Evolutionary conservation across 805 yeast species (phyloP).

Genomic region (Cyberlindnera euphorbiae): DNA sequence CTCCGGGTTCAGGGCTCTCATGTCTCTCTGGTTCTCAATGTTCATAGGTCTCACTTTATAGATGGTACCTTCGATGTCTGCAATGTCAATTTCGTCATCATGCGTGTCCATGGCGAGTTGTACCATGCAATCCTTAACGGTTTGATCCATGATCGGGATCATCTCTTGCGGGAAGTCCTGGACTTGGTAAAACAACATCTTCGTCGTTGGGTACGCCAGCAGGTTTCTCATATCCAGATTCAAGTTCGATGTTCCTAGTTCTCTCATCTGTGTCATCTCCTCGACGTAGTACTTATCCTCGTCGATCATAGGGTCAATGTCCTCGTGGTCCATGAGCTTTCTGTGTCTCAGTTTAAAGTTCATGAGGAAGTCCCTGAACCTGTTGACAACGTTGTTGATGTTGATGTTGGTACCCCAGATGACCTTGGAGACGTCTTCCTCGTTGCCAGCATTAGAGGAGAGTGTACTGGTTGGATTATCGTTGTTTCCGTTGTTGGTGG

Average conservation of each 20-base stretch:
- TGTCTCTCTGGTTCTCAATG: slow-evolving; percentile 66
- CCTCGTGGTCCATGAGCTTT: slow-evolving; percentile 37
- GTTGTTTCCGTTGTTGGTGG: slow-evolving; percentile 1
- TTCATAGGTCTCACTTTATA: slow-evolving; percentile 90
- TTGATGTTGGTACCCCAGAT: slow-evolving; percentile 99
- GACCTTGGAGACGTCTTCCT: slow-evolving; percentile 77
- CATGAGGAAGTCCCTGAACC: slow-evolving; percentile 79
- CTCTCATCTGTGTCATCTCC: slow-evolving; percentile 68
- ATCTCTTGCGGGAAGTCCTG: slow-evolving; percentile 95
- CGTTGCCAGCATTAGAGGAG: slow-evolving; percentile 24
- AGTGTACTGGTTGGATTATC: slow-evolving; percentile 26
- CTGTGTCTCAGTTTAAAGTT: slow-evolving; percentile 78
- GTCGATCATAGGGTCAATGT: slow-evolving; percentile 47
- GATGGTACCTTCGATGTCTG: slow-evolving; percentile 71
- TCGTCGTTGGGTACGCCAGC: slow-evolving; percentile 68
- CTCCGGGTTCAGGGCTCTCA: slow-evolving; percentile 89
- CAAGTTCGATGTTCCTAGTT: slow-evolving; percentile 73
- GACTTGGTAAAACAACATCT: slow-evolving; percentile 77
- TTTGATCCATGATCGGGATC: slow-evolving; percentile 96
- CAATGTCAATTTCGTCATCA: slow-evolving; percentile 41
- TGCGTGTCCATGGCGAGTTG: slow-evolving; percentile 57
- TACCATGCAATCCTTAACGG: slow-evolving; percentile 84
- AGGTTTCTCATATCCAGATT: slow-evolving; percentile 82
- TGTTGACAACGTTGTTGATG: slow-evolving; percentile 77
- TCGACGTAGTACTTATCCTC: slow-evolving; percentile 71